Evolutionary conservation across 495 filamentous ascomycete species (phyloP), one percentile per base, ranked within the genome.

Genomic region (Penicillium longicatenatum): DNA sequence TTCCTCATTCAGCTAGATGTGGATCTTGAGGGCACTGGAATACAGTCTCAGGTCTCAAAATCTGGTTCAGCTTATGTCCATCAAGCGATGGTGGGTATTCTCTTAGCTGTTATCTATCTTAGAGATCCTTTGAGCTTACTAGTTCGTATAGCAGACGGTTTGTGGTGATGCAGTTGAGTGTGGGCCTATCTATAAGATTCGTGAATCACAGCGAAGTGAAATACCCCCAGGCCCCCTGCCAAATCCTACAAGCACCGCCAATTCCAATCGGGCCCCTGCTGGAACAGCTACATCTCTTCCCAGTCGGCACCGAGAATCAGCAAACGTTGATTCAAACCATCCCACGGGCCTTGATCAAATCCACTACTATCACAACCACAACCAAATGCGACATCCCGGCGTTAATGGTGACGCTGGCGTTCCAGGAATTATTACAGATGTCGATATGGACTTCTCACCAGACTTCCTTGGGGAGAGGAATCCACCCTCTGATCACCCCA

Each of bases 1-100:
- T 99, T 99, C 79, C 77, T 98, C 33, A 88, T 93, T 22, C 94
- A 98, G 72, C 78, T 99, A 5, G 91, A 97, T 66, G 87, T 97
- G 9, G 94, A 99, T 65, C 82, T 97, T 2, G 89, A 93, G 66
- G 86, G 88, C 7, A 78, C 70, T n/a, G 71, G 72, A 11, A 67
- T 82, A 24, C 67, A 62, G 19, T 60, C 59, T 11, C 55, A 67
- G 19, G 47, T 50, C 43, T 33, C 37, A 16, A 58, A 67, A 39
- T 47, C 17, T 3, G 50, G 44, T 17, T 26, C 48, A 12, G 26
- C 48, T 19, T 29, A 52, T 49, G 46, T 31, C 29, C 47, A 52
- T 14, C 48, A 65, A 42, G 58, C 54, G 0, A 59, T 61, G 52
- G 62, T 69, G 10, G 47, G 63, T 64, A 6, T 26, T 19, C 19